phyloP scores from a whole-genome alignment of 208 protist genomes.

The Sergeia podlipaevii region DNA sequence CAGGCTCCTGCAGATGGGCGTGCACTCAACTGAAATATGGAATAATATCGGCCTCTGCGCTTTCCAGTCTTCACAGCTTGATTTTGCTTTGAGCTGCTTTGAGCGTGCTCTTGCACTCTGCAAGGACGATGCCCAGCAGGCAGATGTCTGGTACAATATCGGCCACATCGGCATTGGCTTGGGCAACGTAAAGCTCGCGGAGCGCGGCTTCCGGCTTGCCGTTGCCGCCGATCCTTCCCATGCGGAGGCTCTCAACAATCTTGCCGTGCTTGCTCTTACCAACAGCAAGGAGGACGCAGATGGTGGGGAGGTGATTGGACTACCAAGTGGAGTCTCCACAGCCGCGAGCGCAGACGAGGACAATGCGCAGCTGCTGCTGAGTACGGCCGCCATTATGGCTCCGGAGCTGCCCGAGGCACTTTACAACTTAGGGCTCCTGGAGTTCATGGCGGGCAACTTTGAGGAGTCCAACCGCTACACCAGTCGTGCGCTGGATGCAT shows the following conservation, averaged over 20 bases:
- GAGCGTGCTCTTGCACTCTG: constrained; percentile 78
- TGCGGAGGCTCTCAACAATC: constrained; percentile 93
- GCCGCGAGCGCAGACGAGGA: constrained; percentile 16
- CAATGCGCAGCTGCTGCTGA: constrained; percentile 64
- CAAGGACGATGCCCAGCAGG: constrained; percentile 52
- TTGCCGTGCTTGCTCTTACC: constrained; percentile 88
- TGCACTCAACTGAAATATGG: constrained; percentile 92
- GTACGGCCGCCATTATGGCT: constrained; percentile 62
- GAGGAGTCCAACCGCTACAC: constrained; percentile 68
- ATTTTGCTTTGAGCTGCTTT: constrained; percentile 93
- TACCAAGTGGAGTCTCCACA: too few relatives aligned
- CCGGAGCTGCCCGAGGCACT: constrained; percentile 86
- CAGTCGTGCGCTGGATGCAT: constrained; percentile 57
- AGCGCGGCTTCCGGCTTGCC: constrained; percentile 92
- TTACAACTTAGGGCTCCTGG: constrained; percentile 89
- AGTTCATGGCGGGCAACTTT: constrained; percentile 74
- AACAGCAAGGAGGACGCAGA: constrained; percentile 24
- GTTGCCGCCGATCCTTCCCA: constrained; percentile 84
- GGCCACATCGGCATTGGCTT: constrained; percentile 92
- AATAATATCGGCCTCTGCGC: constrained; percentile 95
- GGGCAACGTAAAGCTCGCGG: constrained; percentile 87
- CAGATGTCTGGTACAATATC: constrained; percentile 96
- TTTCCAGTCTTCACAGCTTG: constrained; percentile 92
- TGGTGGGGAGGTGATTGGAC: constrained; percentile 46
- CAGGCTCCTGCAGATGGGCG: constrained; percentile 94